Percentiles rank a stretch among this genome's conserved stretches.
These are phyloP conservation scores for Xylaria sp. DNA, from an alignment of 2,329 filamentous ascomycete species.

Conservation along the genomic window DNA sequence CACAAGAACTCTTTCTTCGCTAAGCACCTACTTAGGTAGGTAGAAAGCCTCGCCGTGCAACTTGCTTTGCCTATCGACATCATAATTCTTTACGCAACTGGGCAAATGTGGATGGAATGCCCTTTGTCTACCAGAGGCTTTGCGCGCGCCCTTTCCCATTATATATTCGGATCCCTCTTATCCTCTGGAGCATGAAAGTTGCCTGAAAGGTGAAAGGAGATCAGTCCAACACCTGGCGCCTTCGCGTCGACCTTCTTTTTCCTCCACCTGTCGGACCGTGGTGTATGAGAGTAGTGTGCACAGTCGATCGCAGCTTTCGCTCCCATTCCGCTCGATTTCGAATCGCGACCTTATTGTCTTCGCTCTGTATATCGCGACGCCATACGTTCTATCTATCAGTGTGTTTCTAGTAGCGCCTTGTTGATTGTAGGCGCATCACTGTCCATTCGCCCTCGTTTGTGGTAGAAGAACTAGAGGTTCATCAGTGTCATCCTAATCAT, in stretches of 20 bases:
- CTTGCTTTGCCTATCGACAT: neutral
- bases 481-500: slow-evolving; percentile 8
- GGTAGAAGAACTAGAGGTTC: neutral
- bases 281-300: neutral
- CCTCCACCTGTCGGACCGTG: neutral
- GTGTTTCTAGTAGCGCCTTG: neutral
- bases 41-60: slow-evolving; percentile 19
- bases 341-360: neutral
- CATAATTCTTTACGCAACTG: slow-evolving; percentile 4
- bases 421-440: neutral
- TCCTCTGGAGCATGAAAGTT: neutral
- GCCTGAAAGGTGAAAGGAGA: neutral
- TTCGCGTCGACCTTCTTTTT: slow-evolving; percentile 12
- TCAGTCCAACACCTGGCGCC: neutral
- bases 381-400: neutral
- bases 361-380: neutral
- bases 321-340: neutral
- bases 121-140: slow-evolving; percentile 8
- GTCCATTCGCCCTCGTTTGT: neutral
- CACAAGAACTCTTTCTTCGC: slow-evolving; percentile 1
- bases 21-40: neutral
- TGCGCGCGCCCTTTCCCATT: neutral
- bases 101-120: neutral
- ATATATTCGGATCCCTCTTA: neutral
- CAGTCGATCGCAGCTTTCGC: neutral